phyloP scores from a whole-genome alignment of 1,284 basidiomycete genomes.

The Sporisorium reilianum region DNA sequence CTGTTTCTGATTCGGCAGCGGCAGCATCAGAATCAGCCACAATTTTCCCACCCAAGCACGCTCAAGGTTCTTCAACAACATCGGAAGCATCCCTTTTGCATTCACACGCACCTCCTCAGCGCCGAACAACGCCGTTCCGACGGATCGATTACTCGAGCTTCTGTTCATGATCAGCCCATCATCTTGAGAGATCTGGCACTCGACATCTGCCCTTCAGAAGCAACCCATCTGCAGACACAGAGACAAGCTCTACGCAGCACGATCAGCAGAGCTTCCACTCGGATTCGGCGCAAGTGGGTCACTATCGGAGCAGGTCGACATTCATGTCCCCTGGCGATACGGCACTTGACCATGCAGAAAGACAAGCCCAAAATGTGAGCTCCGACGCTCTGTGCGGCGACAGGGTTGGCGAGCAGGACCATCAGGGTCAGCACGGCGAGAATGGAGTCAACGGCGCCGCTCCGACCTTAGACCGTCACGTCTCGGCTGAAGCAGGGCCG shows the following conservation, averaged over 20 bases:
- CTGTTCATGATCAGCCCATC: slow-evolving; percentile 11
- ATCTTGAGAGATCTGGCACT: neutral
- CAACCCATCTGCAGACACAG: neutral
- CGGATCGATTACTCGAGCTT: slow-evolving; percentile 7
- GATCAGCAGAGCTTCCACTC: slow-evolving; percentile 2
- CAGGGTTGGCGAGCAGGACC: neutral
- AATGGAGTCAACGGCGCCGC: slow-evolving; percentile 13
- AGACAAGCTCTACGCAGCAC: slow-evolving; percentile 1
- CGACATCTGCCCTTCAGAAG: neutral
- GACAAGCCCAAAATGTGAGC: slow-evolving; percentile 31
- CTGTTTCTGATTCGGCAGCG: slow-evolving; percentile 1
- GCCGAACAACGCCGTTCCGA: slow-evolving; percentile 4
- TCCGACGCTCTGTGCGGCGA: slow-evolving; percentile 7
- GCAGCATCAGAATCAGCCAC: neutral
- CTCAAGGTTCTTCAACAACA: neutral
- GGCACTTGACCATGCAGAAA: slow-evolving; percentile 32
- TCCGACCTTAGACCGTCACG: slow-evolving; percentile 1
- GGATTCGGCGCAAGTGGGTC: slow-evolving; percentile 7
- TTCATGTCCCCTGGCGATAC: slow-evolving; percentile 40
- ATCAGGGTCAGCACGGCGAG: neutral
- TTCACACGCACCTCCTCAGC: slow-evolving; percentile 11
- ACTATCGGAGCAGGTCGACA: slow-evolving; percentile 20
- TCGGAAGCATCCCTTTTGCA: neutral
- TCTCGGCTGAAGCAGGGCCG: slow-evolving; percentile 21
- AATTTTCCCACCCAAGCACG: neutral